Base-by-base conservation (phyloP, 169 alveolate species). In the Eimeria praecox region DNA sequence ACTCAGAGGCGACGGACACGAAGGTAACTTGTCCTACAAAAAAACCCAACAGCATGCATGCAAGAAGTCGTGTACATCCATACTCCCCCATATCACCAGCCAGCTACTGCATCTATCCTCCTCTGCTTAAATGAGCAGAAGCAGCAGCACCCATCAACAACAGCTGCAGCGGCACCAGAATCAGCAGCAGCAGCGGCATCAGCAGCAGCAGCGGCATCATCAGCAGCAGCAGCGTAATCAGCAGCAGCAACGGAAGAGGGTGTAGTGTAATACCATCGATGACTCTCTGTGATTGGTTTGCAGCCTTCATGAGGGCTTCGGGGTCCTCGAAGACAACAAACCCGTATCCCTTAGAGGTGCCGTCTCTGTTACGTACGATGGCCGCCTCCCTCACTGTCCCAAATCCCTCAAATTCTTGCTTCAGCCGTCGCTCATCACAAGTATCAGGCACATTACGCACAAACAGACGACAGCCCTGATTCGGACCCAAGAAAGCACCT, bases 271-370 rank as follows among this genome's bases (percentile, higher is more conserved):
- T 54, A 90, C 95, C 95, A 33, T 90, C 95, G 12, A 90, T 90
- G 54, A 90, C 88, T 42, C 95, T 54, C 95, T 90, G 95, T 22
- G 86, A 42, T 77, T 90, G 95, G 59, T 33, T 30, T 10, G 95
- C 82, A n/a, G 95, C 95, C 40, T 90, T 90, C 95, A 90, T 90
- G 49, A 90, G 95, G 2, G 95, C 86, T 87, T 97, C 98, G 18
- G 97, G 95, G 96, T 95, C 97, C 64, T 96, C 96, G 92, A 94
- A 97, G 14, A 98, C 97, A 59, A 97, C 98, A 82, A 97, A 97
- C 22, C 98, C 98, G 96, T 97, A 97, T 0, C 98, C 98, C 95
- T 97, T 95, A 24, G 98, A 97, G 82, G 97, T 73, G 14, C 98
- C 98, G 83, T 96, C 97, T 59, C 96, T 96, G 64, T 97, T 98